phyloP scores from a whole-genome alignment of 2,329 filamentous ascomycete genomes.

The Trematosphaeria pertusa region DNA sequence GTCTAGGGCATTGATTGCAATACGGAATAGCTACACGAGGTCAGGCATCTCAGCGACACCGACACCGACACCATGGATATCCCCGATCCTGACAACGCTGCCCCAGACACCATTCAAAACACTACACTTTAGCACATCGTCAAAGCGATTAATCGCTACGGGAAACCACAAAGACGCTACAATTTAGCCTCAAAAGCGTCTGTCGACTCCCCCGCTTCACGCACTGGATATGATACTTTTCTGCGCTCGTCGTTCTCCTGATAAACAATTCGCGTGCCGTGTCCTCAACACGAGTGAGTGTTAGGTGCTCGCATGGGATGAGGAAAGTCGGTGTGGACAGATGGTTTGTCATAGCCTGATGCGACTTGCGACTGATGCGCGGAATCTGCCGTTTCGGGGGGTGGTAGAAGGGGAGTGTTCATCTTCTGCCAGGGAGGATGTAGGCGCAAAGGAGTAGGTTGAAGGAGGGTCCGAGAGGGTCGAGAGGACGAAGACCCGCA shows the following conservation, averaged over 20 bases:
- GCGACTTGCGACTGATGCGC: slow-evolving; percentile 9
- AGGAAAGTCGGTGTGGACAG: slow-evolving; percentile 8
- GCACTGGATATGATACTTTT: slow-evolving; percentile 21
- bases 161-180: slow-evolving; percentile 29
- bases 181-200: slow-evolving; percentile 26
- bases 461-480: too few relatives aligned
- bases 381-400: slow-evolving; percentile 13
- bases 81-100: slow-evolving; percentile 44
- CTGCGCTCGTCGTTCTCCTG: slow-evolving; percentile 12
- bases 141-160: slow-evolving; percentile 41
- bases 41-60: slow-evolving; percentile 23
- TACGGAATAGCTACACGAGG: too few relatives aligned
- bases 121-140: slow-evolving; percentile 45
- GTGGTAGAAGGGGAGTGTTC: not conserved
- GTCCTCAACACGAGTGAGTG: slow-evolving; percentile 9
- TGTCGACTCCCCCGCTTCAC: slow-evolving; percentile 27
- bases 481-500: too few relatives aligned
- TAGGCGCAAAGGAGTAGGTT: not conserved
- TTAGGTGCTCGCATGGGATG: slow-evolving; percentile 14
- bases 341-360: slow-evolving; percentile 9
- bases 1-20: too few relatives aligned
- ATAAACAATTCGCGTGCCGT: slow-evolving; percentile 15
- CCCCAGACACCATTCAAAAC: slow-evolving; percentile 48
- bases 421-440: not conserved
- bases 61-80: slow-evolving; percentile 47